phyloP scores from a whole-genome alignment of 164 flowering plant species.

The Nelumbo lutea region DNA sequence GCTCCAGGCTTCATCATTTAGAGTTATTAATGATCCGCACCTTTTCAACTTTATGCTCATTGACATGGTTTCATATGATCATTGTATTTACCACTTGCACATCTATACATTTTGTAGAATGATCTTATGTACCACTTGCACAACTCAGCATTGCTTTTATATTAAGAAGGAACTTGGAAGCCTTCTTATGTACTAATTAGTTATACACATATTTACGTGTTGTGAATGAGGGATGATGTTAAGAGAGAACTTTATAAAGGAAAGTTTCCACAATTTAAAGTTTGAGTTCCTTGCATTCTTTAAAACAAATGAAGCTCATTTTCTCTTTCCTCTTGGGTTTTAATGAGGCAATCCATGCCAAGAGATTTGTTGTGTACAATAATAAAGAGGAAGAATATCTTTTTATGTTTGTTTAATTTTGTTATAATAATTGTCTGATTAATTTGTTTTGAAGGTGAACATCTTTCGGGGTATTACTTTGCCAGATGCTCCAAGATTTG shows the following conservation, averaged over 20 bases:
- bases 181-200: not conserved
- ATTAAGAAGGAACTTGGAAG: too few relatives aligned
- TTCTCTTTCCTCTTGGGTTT: not conserved
- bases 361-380: not conserved
- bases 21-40: too few relatives aligned
- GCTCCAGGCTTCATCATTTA: too few relatives aligned
- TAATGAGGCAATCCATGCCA: not conserved
- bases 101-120: too few relatives aligned
- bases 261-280: not conserved
- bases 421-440: not conserved
- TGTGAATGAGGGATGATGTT: not conserved
- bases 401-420: not conserved
- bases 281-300: not conserved
- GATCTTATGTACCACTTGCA: too few relatives aligned
- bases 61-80: too few relatives aligned
- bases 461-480: slow-evolving; percentile 78
- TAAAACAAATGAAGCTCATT: not conserved
- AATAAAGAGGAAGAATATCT: not conserved
- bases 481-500: slow-evolving; percentile 82
- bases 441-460: slow-evolving; percentile 52
- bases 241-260: not conserved
- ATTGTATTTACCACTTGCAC: too few relatives aligned
- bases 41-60: too few relatives aligned
- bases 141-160: too few relatives aligned
- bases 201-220: too few relatives aligned